These are phyloP conservation scores for Populus tremula DNA, from an alignment of 345 rosid genomes.

Conservation along the genomic window DNA sequence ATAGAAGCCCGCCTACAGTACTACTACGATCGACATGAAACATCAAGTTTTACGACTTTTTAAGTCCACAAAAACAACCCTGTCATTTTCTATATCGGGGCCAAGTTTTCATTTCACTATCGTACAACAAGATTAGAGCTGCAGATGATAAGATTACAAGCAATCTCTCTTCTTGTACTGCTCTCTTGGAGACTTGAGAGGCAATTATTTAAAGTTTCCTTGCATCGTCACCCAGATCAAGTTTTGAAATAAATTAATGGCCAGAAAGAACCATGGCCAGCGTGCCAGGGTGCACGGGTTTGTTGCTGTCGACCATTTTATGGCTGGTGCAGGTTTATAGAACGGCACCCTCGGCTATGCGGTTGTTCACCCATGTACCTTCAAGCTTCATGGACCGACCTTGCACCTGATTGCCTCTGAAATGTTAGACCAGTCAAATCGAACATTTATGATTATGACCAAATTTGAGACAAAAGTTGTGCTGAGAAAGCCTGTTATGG, in stretches of 20 bases:
- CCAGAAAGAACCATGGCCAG: neutral
- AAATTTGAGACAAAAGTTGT: conserved; percentile 6
- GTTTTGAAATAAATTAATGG: neutral
- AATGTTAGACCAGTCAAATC: conserved; percentile 28
- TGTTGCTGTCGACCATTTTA: no score
- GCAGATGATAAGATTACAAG: neutral
- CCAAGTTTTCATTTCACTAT: neutral
- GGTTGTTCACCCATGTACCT: neutral
- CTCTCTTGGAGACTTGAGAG: no score
- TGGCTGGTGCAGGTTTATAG: no score
- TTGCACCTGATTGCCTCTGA: conserved; percentile 5
- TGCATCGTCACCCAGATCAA: neutral
- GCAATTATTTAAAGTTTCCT: neutral
- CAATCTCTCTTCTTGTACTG: neutral
- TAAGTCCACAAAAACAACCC: neutral
- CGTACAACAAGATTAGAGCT: neutral
- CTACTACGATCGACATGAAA: neutral
- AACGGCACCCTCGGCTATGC: neutral
- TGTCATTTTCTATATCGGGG: conserved; percentile 1
- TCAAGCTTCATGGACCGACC: neutral
- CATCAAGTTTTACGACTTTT: neutral
- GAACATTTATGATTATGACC: conserved; percentile 14
- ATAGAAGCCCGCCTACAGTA: neutral
- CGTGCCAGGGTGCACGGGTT: neutral
- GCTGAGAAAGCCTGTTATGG: conserved; percentile 13